Base-by-base conservation (phyloP, 1,139 yeast species). In the Geotrichum phurueaensis region DNA sequence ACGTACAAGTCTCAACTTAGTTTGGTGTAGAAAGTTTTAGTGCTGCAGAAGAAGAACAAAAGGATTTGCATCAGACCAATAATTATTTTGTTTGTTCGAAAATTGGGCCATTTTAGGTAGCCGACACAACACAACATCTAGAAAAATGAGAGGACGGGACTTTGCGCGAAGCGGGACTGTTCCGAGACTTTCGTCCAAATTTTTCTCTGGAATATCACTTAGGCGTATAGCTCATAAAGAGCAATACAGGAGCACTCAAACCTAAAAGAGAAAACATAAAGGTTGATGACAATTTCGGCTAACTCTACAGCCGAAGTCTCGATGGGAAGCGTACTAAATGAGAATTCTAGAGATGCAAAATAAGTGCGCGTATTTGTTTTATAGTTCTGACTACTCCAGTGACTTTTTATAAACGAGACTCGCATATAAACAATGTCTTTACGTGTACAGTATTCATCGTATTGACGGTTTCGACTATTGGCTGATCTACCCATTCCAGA, bases 351-450 rank as follows among this genome's bases (percentile, higher is more conserved):
- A 10, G 53, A 39, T 15, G 45, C 33, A 12, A 51, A n/a, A n/a
- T 43, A 22, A 31, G 53, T 6, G 53, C 22, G 15, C 52, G 31
- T 12, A 51, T 51, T 10, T 57, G 48, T 52, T 66, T 68, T 9
- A 61, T 58, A 1, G 65, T 59, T 0, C 57, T 62, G 62, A 66
- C 65, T 9, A 66, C 64, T 29, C 65, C 47, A 13, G 61, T 25
- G 1, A 45, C 15, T 3, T 56, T 45, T 12, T 64, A 58, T 9
- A 66, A 45, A 9, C 65, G 60, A 39, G 64, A n/a, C 23, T 63
- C 66, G 25, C 65, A 62, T 12, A 63, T 63, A 51, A 62, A 62
- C 20, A 56, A 45, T 20, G 53, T 60, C 1, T 67, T 66, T 13
- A 58, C 58, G 39, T 53, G 51, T 12, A 57, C 56, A n/a, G 9